Percentiles rank a stretch among this genome's conserved stretches.
phyloP scores from a whole-genome alignment of 495 filamentous ascomycete genomes.

The Aspergillus taichungensis region DNA sequence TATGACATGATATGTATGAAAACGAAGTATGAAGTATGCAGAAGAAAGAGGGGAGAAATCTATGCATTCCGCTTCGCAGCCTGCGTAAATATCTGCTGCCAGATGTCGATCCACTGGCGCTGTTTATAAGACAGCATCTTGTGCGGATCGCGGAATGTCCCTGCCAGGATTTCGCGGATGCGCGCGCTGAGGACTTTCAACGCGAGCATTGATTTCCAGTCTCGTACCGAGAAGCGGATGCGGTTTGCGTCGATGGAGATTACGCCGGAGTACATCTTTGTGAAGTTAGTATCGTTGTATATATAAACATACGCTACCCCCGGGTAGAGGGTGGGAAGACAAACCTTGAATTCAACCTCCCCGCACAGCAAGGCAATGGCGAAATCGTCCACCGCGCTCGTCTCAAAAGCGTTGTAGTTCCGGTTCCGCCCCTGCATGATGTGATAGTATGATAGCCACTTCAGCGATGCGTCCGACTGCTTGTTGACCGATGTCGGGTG shows the following conservation, averaged over 20 bases:
- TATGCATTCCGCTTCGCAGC: slow-evolving; percentile 17
- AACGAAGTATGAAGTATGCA: background rate
- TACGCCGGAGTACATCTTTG: slow-evolving; percentile 72
- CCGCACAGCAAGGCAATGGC: slow-evolving; percentile 78
- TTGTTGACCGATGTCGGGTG: slow-evolving; percentile 86
- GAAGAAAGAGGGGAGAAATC: background rate
- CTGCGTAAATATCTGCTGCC: slow-evolving; percentile 36
- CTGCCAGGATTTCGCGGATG: slow-evolving; percentile 61
- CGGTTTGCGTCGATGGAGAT: slow-evolving; percentile 78
- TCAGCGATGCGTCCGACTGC: slow-evolving; percentile 46
- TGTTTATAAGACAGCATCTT: slow-evolving; percentile 53
- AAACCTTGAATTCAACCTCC: slow-evolving; percentile 70
- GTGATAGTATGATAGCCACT: slow-evolving; percentile 86
- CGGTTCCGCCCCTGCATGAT: slow-evolving; percentile 84
- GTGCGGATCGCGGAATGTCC: slow-evolving; percentile 65
- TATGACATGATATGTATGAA: too few species aligned
- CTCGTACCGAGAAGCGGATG: slow-evolving; percentile 74
- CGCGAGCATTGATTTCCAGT: slow-evolving; percentile 85
- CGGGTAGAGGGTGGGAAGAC: too few species aligned
- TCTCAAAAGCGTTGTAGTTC: slow-evolving; percentile 85
- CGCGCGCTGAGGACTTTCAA: slow-evolving; percentile 65
- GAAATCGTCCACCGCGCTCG: slow-evolving; percentile 70
- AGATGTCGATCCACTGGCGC: slow-evolving; percentile 70
- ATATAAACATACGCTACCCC: too few species aligned
- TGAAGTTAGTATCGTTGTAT: slow-evolving; percentile 4